Evolutionary conservation across 495 filamentous ascomycete species (phyloP), one percentile per base, ranked within the genome.

Genomic region (Emericellopsis terricola): DNA sequence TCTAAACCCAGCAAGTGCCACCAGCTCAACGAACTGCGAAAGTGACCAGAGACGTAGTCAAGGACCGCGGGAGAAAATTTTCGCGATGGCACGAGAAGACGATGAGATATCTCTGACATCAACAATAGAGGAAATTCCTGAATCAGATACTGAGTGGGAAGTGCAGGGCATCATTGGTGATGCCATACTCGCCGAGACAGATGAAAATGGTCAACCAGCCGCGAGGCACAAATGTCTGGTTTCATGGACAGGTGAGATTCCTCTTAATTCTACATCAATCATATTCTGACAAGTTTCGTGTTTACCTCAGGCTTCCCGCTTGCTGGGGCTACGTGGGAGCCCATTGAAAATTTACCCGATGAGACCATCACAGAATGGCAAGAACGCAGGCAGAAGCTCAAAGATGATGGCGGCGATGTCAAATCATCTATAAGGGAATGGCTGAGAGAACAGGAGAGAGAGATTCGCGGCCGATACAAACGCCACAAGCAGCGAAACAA

Each of bases 141-240:
- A n/a, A n/a, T n/a, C n/a, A n/a, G n/a, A n/a, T n/a, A 19, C 18
- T 19, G 29, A 32, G 9, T 16, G 15, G 15, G 8, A 16, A 11
- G 29, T 11, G 2, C 3, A 17, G 4, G 29, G 20, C 3, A 5
- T 32, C 9, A 11, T 18, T 14, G 29, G 18, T 11, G 8, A 3
- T 19, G 9, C 4, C 10, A 49, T 60, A 28, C 36, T 60, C 4
- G 61, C 63, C 6, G 62, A 75, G 38, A 48, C 47, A 8, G 38
- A 21, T 11, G 17, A 47, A 0, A 49, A 62, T 15, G 46, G 46
- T 2, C 41, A 40, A 8, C 44, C 38, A 29, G 26, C n/a, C n/a
- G n/a, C n/a, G n/a, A n/a, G n/a, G n/a, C n/a, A n/a, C n/a, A n/a
- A 39, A 20, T 76, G 65, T 40, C 50, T 76, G 7, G 58, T 76